Evolutionary conservation across 441 rosid genomes (phyloP).

Genomic region (Adansonia grandidieri): DNA sequence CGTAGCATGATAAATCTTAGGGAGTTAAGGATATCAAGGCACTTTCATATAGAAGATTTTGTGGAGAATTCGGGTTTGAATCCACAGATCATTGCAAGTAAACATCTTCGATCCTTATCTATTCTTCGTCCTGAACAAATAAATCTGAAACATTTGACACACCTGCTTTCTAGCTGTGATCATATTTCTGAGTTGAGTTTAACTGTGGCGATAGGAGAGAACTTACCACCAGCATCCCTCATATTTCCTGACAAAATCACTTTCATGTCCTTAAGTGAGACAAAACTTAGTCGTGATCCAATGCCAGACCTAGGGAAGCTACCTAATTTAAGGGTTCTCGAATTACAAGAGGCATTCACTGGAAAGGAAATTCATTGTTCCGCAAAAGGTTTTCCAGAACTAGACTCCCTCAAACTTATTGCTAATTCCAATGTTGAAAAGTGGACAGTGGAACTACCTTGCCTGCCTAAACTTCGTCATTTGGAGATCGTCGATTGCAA

Average conservation of each 20-base stretch:
- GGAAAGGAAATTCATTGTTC: not conserved
- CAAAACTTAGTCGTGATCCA: not conserved
- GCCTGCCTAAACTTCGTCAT: not conserved
- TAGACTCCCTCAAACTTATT: not conserved
- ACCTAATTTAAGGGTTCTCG: not conserved
- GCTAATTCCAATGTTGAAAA: not conserved
- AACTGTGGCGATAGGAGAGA: not conserved
- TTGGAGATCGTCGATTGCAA: not conserved
- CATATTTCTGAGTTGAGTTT: not conserved
- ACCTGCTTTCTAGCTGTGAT: not conserved
- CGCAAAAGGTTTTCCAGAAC: not conserved
- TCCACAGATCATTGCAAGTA: not conserved
- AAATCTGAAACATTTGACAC: not conserved
- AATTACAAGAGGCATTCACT: not conserved
- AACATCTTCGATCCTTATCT: not conserved
- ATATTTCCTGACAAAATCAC: not conserved
- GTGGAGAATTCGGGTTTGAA: not conserved
- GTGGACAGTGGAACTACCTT: not conserved
- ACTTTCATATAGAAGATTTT: not conserved
- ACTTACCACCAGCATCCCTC: not conserved
- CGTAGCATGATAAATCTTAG: not conserved
- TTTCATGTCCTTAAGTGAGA: not conserved
- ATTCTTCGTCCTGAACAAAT: not conserved
- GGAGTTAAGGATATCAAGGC: not conserved
- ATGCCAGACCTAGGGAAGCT: constrained; percentile 10